Evolutionary conservation across 345 rosid genomes (phyloP), one percentile per base, ranked within the genome.

Genomic region (Carallia brachiata): DNA sequence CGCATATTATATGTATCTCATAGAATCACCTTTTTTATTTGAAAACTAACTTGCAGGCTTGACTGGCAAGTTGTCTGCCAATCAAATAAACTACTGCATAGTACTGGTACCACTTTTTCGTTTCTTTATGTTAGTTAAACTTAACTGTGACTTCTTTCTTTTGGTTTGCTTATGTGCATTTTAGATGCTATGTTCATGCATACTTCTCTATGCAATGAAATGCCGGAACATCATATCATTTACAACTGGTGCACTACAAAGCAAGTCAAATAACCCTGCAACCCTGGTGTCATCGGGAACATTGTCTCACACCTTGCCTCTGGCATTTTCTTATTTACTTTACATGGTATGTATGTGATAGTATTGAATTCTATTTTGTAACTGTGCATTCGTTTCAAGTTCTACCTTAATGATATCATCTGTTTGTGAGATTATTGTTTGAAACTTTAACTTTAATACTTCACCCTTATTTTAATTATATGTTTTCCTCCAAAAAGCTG

Each of bases 151-250:
- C 6, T 8, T 10, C 54, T 13, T 31, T 1, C 50, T 12, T 44
- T 44, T 44, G 50, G 48, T 44, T 44, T 44, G 50, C 50, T 12
- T 54, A 8, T 23, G 53, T 56, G 13, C 27, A 19, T 72, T 72
- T 9, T 36, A 77, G 80, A 62, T 55, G 32, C 6, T 67, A 5
- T 71, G 61, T 58, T 77, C 80, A 19, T 71, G 80, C 75, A 32
- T 34, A 36, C 52, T 77, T 40, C 70, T 77, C 30, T 67, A 77
- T 58, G 70, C 61, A 50, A 36, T 72, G 80, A 77, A 32, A 57
- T 9, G 17, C 28, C 55, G 66, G 76, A 68, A 63, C 66, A 36
- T 72, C 8, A 62, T 77, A 55, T 71, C 80, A 36, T 77, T 77
- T 59, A 72, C 67, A 57, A 64, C 37, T 32, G 65, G 48, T 68